Conservation (phyloP, 768 basidiomycete genomes). For the Tylopilus sp. region DNA sequence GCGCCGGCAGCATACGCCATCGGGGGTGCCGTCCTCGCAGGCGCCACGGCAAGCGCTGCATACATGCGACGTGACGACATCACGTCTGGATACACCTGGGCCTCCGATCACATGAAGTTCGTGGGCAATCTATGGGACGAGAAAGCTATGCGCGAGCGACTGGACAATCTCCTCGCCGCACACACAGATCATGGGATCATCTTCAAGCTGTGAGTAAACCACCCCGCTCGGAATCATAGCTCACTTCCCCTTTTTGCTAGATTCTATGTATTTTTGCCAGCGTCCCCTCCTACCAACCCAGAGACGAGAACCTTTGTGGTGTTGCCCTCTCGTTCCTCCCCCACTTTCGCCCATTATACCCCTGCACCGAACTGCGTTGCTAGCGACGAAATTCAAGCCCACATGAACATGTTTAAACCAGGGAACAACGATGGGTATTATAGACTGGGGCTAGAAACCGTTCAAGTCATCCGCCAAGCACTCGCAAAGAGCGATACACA, state of each 20-base stretch:
- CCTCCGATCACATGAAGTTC: slow-evolving; percentile 87
- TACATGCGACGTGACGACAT: slow-evolving; percentile 81
- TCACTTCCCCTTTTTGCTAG: slow-evolving; percentile 49
- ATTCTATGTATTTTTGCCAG: slow-evolving; percentile 77
- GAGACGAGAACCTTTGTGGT: slow-evolving; percentile 73
- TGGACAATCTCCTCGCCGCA: slow-evolving; percentile 59
- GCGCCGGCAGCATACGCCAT: slow-evolving; percentile 66
- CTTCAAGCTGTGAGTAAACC: slow-evolving; percentile 70
- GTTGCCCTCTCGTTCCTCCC: slow-evolving; percentile 54
- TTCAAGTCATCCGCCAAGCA: slow-evolving; percentile 58
- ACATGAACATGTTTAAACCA: slow-evolving; percentile 84
- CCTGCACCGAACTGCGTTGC: slow-evolving; percentile 66
- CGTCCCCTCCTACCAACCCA: slow-evolving; percentile 54
- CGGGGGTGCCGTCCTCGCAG: slow-evolving; percentile 73
- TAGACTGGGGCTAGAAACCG: slow-evolving; percentile 69
- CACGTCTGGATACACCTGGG: slow-evolving; percentile 65
- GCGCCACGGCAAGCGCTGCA: slow-evolving; percentile 80
- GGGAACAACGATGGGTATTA: slow-evolving; percentile 89
- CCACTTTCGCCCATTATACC: slow-evolving; percentile 51
- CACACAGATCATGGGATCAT: slow-evolving; percentile 60
- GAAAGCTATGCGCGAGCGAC: slow-evolving; percentile 51
- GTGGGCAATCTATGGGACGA: slow-evolving; percentile 86
- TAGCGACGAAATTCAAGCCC: slow-evolving; percentile 76
- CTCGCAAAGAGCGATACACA: slow-evolving; percentile 26
- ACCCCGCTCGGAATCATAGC: background rate